Evolutionary conservation across 2,329 filamentous ascomycete genomes (phyloP).

Genomic region (Fusarium nanum): DNA sequence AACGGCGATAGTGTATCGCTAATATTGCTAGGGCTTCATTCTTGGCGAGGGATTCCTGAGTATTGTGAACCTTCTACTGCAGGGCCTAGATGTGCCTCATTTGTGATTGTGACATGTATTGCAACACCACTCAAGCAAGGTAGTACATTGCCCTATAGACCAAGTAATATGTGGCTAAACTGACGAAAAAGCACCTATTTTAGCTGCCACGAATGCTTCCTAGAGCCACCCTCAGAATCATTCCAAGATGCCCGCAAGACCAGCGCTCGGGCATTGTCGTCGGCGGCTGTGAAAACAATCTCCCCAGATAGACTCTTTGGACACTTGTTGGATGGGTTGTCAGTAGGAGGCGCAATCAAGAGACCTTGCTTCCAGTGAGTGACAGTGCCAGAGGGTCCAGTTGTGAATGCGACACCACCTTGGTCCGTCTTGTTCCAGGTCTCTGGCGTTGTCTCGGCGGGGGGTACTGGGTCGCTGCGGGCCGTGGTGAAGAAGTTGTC

Average conservation of each 20-base stretch:
- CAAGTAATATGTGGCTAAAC: not conserved
- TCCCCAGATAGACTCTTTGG: conserved; percentile 72
- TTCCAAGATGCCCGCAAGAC: conserved; percentile 74
- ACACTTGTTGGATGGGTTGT: conserved; percentile 58
- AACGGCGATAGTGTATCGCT: conserved; percentile 3
- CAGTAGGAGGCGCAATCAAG: conserved; percentile 73
- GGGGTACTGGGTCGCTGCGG: conserved; percentile 61
- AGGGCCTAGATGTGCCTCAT: conserved; percentile 81
- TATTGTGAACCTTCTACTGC: conserved; percentile 87
- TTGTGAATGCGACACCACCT: conserved; percentile 85
- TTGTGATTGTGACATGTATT: conserved; percentile 55
- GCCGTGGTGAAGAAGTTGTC: conserved; percentile 88
- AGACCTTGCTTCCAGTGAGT: conserved; percentile 95
- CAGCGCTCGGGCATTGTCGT: conserved; percentile 76
- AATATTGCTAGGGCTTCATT: conserved; percentile 75
- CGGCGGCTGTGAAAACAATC: conserved; percentile 76
- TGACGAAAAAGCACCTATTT: conserved; percentile 49
- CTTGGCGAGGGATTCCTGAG: conserved; percentile 92
- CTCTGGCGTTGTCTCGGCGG: conserved; percentile 67
- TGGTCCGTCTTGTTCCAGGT: conserved; percentile 68
- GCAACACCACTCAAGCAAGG: not conserved
- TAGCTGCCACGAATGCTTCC: conserved; percentile 63
- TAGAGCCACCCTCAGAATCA: conserved; percentile 55
- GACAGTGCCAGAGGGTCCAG: conserved; percentile 77
- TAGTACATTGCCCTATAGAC: not conserved